A percentile compares a stretch with the other conserved stretches of the same genome.
These are phyloP conservation scores for Blastobotrys aristatus DNA, from an alignment of 1,139 yeast genomes.

Conservation along the genomic window DNA sequence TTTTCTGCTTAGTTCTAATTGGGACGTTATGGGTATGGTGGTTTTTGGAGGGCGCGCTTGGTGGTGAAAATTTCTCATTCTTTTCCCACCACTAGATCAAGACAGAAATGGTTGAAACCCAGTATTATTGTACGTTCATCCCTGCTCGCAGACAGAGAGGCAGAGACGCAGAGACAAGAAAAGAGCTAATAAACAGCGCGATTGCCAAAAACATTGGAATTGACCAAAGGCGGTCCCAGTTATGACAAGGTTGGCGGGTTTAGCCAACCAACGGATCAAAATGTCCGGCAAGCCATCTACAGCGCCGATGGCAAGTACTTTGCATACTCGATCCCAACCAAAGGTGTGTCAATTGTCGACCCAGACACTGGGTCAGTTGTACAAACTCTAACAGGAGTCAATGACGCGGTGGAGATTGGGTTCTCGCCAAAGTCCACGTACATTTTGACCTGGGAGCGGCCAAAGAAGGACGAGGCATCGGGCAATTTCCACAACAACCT, in stretches of 20 bases:
- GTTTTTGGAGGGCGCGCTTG: no score
- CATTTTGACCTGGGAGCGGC: constrained; percentile 88
- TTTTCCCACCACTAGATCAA: not conserved
- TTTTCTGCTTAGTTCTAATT: no score
- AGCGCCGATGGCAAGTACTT: constrained; percentile 45
- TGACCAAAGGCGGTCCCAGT: constrained; percentile 16
- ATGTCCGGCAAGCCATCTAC: constrained; percentile 39
- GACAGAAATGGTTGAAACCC: constrained; percentile 4
- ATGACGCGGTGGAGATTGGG: constrained; percentile 70
- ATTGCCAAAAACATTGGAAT: constrained; percentile 16
- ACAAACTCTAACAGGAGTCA: constrained; percentile 43
- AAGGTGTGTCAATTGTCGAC: constrained; percentile 48
- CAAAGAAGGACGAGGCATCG: constrained; percentile 47
- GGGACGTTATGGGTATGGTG: no score
- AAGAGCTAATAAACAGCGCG: constrained; percentile 10
- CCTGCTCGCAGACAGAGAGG: not conserved
- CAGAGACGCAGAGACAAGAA: not conserved
- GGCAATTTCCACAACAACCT: constrained; percentile 77
- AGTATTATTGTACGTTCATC: constrained; percentile 7
- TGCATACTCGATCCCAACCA: constrained; percentile 42
- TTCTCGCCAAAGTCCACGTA: constrained; percentile 88
- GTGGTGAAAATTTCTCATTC: not conserved
- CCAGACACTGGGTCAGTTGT: constrained; percentile 47
- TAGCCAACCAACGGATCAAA: constrained; percentile 5
- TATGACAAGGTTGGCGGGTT: constrained; percentile 18